These are phyloP conservation scores for Apostasia ramifera DNA, from an alignment of 106 monocot species.

Conservation along the genomic window DNA sequence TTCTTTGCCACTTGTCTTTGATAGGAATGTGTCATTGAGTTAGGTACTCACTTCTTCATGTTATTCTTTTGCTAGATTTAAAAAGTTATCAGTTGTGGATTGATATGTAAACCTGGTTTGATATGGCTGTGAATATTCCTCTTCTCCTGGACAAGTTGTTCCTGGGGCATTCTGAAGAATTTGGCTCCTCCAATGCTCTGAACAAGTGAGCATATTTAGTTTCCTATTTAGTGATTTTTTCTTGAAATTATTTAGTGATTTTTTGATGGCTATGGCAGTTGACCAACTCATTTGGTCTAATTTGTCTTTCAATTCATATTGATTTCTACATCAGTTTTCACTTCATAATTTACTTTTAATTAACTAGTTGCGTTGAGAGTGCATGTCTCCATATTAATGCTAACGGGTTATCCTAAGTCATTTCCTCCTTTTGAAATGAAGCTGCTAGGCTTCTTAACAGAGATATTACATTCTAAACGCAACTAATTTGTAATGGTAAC, in stretches of 20 bases:
- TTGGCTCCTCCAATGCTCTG: background rate
- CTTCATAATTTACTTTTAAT: too few relatives aligned
- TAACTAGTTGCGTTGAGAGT: too few relatives aligned
- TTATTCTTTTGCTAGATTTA: too few relatives aligned
- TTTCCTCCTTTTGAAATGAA: background rate
- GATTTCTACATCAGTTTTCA: background rate
- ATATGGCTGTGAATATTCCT: conserved; percentile 7
- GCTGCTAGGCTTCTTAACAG: background rate
- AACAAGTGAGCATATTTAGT: background rate
- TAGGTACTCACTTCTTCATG: too few relatives aligned
- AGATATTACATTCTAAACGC: too few relatives aligned
- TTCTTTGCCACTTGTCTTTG: too few relatives aligned
- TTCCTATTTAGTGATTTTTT: background rate
- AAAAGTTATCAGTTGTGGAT: too few relatives aligned
- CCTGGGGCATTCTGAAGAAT: background rate
- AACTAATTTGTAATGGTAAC: too few relatives aligned
- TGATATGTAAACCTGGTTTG: background rate
- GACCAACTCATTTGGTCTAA: background rate
- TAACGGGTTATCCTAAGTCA: background rate
- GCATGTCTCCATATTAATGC: too few relatives aligned
- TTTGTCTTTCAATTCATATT: background rate
- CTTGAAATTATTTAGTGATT: background rate
- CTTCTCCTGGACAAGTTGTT: conserved; percentile 16
- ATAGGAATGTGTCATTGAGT: too few relatives aligned
- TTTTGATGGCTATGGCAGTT: background rate